Base-by-base conservation (phyloP, 1,139 yeast species). In the Hemisphaericaspora subhashii region DNA sequence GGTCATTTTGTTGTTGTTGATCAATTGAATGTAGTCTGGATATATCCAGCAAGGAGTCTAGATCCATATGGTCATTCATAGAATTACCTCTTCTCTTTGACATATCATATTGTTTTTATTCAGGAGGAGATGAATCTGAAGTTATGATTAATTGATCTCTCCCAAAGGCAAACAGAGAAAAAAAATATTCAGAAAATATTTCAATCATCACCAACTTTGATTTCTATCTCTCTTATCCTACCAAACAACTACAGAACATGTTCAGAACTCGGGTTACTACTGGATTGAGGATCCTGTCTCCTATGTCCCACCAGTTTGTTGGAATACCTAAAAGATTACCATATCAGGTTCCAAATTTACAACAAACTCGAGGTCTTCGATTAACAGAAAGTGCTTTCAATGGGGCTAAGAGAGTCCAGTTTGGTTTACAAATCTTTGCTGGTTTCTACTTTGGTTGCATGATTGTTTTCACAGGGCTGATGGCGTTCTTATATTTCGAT, bases 371-470 rank as follows among this genome's bases (percentile, higher is more conserved):
- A 17, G n/a, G n/a, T 17, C 12, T 29, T 18, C 13, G 32, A 29
- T 17, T 29, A 4, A 29, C 32, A 5, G 15, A 23, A n/a, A 7
- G 23, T 5, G 32, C 32, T 4, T 18, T 29, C 12, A 17, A 17
- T 10, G 32, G 23, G n/a, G 5, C 18, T 4, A 29, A 29, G 11
- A 16, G 12, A n/a, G 5, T 18, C n/a, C 14, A 29, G 7, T 18
- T 18, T 29, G 4, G 17, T n/a, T 13, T 29, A 5, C 32, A 29
- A 29, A 7, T 69, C 17, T 33, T 68, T 8, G 70, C 72, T 3
- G 77, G 75, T 2, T 74, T 72, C 10, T 72, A 72, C 48, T 53
- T 70, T 35, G 77, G 77, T 5, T 72, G 73, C 1, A 55, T 69
- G 25, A 33, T 68, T 10, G 71, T 71, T 1, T 64, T 69, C 37